These are phyloP conservation scores for Phytophthora multivora DNA, from an alignment of 352 stramenopile species.

Conservation along the genomic window DNA sequence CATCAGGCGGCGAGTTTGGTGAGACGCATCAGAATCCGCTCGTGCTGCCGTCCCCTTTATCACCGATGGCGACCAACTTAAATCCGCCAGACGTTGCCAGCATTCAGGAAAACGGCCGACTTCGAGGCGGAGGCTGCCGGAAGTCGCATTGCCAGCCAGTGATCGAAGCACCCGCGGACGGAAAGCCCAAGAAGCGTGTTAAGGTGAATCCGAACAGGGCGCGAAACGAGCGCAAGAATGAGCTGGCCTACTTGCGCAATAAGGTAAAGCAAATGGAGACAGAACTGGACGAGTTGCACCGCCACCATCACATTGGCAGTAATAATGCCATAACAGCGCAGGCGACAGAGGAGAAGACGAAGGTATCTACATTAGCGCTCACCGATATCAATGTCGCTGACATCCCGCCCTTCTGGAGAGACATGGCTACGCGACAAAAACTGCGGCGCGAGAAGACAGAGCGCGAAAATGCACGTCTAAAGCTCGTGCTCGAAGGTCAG, in stretches of 20 bases:
- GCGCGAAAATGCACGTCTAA: slow-evolving; percentile 57
- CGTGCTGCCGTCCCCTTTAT: slow-evolving; percentile 23
- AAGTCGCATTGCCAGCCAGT: background rate
- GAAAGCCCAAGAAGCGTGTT: slow-evolving; percentile 10
- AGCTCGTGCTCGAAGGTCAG: slow-evolving; percentile 54
- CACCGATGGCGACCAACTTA: slow-evolving; percentile 10
- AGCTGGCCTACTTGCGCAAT: slow-evolving; percentile 57
- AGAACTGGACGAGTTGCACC: slow-evolving; percentile 28
- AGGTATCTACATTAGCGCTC: slow-evolving; percentile 2
- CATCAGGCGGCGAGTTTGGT: background rate
- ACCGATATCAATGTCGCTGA: background rate
- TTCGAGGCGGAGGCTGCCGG: slow-evolving; percentile 15
- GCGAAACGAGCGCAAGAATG: slow-evolving; percentile 53
- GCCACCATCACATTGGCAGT: slow-evolving; percentile 7
- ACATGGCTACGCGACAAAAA: slow-evolving; percentile 45
- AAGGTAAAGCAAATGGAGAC: slow-evolving; percentile 51
- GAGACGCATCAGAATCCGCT: slow-evolving; percentile 1
- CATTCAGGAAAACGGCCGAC: slow-evolving; percentile 26
- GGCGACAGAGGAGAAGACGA: background rate
- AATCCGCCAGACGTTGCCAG: slow-evolving; percentile 6
- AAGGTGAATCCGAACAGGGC: slow-evolving; percentile 50
- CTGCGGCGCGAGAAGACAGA: slow-evolving; percentile 41
- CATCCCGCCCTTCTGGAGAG: slow-evolving; percentile 41
- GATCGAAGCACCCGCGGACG: background rate
- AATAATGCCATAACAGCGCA: slow-evolving; percentile 2